Base-by-base conservation (phyloP, 139 green algal genomes). In the Coccomyxa sp. region DNA sequence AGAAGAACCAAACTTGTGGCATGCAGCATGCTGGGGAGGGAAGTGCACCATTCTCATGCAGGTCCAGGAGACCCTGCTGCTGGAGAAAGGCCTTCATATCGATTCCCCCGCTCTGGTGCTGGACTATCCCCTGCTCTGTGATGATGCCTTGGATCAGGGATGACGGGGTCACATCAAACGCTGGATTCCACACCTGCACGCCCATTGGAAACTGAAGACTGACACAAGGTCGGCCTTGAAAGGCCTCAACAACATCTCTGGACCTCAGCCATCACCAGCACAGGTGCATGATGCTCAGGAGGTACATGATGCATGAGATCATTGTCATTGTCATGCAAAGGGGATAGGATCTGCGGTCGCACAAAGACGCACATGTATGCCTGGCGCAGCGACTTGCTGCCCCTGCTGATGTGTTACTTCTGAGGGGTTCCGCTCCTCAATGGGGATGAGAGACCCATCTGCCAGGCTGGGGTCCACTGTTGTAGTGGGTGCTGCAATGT, bases 161-260 rank as follows among this genome's bases (percentile, higher is more conserved):
- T 12, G 87, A 91, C 0, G 94, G 96, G 0, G 94, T 95, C 34
- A 98, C 94, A 70, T 99, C 96, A 82, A 99, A 99, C 2, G 86
- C 88, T 35, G 96, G 96, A 86, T 99, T 99, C 95, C 94, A 99
- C 38, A 93, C 87, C 76, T 86, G 73, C 64, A 58, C 8, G 22
- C 38, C 38, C 27, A 36, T 64, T n/a, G n/a, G n/a, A n/a, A n/a
- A n/a, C n/a, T n/a, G n/a, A n/a, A n/a, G n/a, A n/a, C n/a, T n/a
- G n/a, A n/a, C n/a, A n/a, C n/a, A n/a, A n/a, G n/a, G n/a, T n/a
- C n/a, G n/a, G n/a, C n/a, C n/a, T n/a, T n/a, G n/a, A n/a, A n/a
- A n/a, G n/a, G n/a, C n/a, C n/a, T n/a, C n/a, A n/a, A n/a, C n/a
- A n/a, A n/a, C n/a, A n/a, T n/a, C n/a, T n/a, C n/a, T n/a, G n/a